Percentiles rank a stretch among this genome's conserved stretches.
Evolutionary conservation across 2,329 filamentous ascomycete genomes (phyloP).

Genomic region (Penicillium sp.): DNA sequence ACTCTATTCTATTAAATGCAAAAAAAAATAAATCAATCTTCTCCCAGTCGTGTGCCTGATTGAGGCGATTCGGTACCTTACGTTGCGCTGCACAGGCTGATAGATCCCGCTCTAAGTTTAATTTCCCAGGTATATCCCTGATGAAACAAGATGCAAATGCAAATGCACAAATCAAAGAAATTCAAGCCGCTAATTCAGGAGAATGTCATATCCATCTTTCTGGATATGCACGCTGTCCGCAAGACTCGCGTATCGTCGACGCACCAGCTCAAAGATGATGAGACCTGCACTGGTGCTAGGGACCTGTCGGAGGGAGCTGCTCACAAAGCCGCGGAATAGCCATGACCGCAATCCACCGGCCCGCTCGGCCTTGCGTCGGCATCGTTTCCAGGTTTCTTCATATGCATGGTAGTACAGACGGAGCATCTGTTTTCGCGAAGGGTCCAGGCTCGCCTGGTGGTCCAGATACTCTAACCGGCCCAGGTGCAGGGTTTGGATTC

Average conservation of each 20-base stretch:
- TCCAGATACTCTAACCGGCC: conserved; percentile 62
- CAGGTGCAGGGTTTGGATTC: conserved; percentile 63
- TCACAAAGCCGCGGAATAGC: conserved; percentile 59
- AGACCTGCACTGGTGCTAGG: conserved; percentile 65
- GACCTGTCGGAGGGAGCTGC: conserved; percentile 59
- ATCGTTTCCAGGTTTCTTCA: conserved; percentile 59
- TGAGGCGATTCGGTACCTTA: too few relatives aligned
- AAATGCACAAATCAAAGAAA: neutral
- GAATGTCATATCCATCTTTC: conserved; percentile 63
- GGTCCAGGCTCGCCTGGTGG: conserved; percentile 48
- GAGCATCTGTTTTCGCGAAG: conserved; percentile 47
- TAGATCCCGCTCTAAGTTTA: too few relatives aligned
- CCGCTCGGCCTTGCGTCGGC: conserved; percentile 51
- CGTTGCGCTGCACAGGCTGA: too few relatives aligned
- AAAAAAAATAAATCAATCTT: too few relatives aligned
- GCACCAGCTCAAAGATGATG: conserved; percentile 65
- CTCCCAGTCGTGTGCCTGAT: too few relatives aligned
- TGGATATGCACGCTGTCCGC: conserved; percentile 56
- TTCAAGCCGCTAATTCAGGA: conserved; percentile 46
- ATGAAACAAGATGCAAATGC: neutral
- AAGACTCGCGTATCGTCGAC: conserved; percentile 59
- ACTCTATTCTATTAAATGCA: too few relatives aligned
- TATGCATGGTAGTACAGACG: conserved; percentile 62
- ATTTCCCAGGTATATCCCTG: neutral
- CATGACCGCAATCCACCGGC: conserved; percentile 58